Evolutionary conservation across 1,284 basidiomycete species (phyloP).

Genomic region (Tremellales sp.): DNA sequence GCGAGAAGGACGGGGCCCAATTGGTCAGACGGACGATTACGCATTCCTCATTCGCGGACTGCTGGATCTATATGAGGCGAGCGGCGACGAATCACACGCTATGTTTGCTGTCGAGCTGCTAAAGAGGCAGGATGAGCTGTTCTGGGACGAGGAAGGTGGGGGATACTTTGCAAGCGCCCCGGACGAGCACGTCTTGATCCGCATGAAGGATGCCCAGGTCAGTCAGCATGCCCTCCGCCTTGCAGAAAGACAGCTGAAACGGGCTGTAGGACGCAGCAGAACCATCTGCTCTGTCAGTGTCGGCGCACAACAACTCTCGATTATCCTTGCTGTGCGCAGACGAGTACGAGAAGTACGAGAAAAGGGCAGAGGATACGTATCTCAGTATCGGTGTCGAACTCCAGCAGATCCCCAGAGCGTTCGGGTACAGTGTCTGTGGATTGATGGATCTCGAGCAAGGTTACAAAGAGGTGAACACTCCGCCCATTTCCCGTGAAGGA

Average conservation of each 20-base stretch:
- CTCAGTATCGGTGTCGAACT: slow-evolving; percentile 25
- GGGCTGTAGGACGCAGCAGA: slow-evolving; percentile 50
- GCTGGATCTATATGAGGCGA: slow-evolving; percentile 50
- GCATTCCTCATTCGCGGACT: slow-evolving; percentile 39
- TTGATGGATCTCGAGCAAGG: slow-evolving; percentile 30
- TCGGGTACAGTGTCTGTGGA: slow-evolving; percentile 30
- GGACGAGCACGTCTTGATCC: slow-evolving; percentile 49
- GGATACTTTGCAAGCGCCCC: slow-evolving; percentile 51
- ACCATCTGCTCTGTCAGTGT: slow-evolving; percentile 49
- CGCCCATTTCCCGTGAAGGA: background rate
- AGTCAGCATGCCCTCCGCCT: background rate
- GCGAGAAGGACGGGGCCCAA: slow-evolving; percentile 39
- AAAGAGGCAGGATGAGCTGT: slow-evolving; percentile 50
- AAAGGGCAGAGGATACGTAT: slow-evolving; percentile 38
- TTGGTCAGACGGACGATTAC: slow-evolving; percentile 43
- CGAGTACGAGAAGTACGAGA: slow-evolving; percentile 40
- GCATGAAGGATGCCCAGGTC: slow-evolving; percentile 50
- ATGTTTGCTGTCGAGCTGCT: slow-evolving; percentile 49
- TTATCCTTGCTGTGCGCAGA: slow-evolving; percentile 40
- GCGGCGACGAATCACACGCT: slow-evolving; percentile 44
- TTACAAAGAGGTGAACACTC: slow-evolving; percentile 25
- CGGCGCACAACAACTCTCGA: slow-evolving; percentile 49
- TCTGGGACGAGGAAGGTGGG: slow-evolving; percentile 49
- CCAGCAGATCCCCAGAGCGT: slow-evolving; percentile 30
- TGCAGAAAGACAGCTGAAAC: slow-evolving; percentile 1